phyloP scores from a whole-genome alignment of 257 asterid genomes.

The Petrea volubilis region DNA sequence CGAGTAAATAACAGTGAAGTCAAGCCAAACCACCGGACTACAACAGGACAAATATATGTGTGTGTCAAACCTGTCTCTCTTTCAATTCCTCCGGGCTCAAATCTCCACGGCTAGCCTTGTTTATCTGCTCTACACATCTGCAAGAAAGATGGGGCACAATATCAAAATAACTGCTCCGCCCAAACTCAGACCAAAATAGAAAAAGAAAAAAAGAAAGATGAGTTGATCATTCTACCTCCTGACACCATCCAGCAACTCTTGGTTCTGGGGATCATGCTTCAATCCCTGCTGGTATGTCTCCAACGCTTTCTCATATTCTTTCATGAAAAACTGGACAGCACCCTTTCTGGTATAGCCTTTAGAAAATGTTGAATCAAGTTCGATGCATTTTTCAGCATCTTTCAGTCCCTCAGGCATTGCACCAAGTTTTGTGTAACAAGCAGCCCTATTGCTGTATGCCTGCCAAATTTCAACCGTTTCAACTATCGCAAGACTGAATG shows the following conservation, averaged over 20 bases:
- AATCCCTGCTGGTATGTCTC: constrained; percentile 89
- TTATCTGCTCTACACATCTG: constrained; percentile 88
- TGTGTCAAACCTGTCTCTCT: constrained; percentile 84
- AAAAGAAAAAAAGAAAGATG: not conserved
- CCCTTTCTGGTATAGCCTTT: constrained; percentile 94
- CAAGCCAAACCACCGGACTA: not conserved
- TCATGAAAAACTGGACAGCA: constrained; percentile 85
- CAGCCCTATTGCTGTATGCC: constrained; percentile 95
- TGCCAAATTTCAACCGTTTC: constrained; percentile 29
- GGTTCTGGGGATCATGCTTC: constrained; percentile 80
- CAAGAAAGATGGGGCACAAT: not conserved
- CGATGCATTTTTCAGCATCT: constrained; percentile 94
- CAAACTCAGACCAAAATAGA: not conserved
- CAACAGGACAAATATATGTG: not conserved
- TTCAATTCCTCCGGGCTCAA: constrained; percentile 86
- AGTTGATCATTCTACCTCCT: constrained; percentile 49
- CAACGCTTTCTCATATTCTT: constrained; percentile 83
- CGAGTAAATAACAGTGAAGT: not conserved
- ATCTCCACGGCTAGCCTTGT: constrained; percentile 93
- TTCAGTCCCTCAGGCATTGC: constrained; percentile 94
- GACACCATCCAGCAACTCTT: constrained; percentile 78
- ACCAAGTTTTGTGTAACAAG: constrained; percentile 86
- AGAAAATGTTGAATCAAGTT: constrained; percentile 77
- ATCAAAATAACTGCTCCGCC: not conserved
- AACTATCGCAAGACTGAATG: not conserved